Percentiles rank a stretch among this genome's conserved stretches.
phyloP scores from a whole-genome alignment of 768 basidiomycete genomes.

The Suillus discolor region DNA sequence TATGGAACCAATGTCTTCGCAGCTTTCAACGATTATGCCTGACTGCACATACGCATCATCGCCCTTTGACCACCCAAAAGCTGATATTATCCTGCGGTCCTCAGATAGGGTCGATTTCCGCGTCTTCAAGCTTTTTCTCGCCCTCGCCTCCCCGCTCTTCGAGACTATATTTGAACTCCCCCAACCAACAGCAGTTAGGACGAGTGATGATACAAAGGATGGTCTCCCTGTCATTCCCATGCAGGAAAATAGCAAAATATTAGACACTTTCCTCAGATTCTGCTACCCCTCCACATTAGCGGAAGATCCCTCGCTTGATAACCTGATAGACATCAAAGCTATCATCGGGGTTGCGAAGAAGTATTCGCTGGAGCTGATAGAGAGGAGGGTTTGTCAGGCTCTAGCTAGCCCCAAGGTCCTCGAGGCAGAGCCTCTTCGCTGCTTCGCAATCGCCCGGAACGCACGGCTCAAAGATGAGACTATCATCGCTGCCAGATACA shows the following conservation, averaged over 20 bases:
- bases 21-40: background rate
- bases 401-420: slow-evolving; percentile 16
- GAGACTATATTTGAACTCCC: slow-evolving; percentile 1
- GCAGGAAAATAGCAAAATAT: slow-evolving; percentile 14
- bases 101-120: slow-evolving; percentile 19
- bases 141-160: slow-evolving; percentile 25
- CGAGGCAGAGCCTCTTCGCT: slow-evolving; percentile 22
- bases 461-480: slow-evolving; percentile 24
- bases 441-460: slow-evolving; percentile 29
- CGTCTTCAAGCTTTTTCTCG: slow-evolving; percentile 27
- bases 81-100: slow-evolving; percentile 19
- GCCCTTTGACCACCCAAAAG: slow-evolving; percentile 11
- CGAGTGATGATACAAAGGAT: background rate
- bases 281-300: slow-evolving; percentile 13
- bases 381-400: slow-evolving; percentile 22
- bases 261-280: slow-evolving; percentile 22
- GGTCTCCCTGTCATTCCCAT: slow-evolving; percentile 8
- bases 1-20: background rate
- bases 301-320: slow-evolving; percentile 3
- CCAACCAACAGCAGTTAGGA: background rate
- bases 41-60: slow-evolving; percentile 18
- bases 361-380: slow-evolving; percentile 41
- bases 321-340: background rate
- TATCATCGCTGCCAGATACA: slow-evolving; percentile 22
- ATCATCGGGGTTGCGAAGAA: slow-evolving; percentile 41